Evolutionary conservation across 129 eudicot species (phyloP), one percentile per base, ranked within the genome.

Genomic region (Flaveria linearis): DNA sequence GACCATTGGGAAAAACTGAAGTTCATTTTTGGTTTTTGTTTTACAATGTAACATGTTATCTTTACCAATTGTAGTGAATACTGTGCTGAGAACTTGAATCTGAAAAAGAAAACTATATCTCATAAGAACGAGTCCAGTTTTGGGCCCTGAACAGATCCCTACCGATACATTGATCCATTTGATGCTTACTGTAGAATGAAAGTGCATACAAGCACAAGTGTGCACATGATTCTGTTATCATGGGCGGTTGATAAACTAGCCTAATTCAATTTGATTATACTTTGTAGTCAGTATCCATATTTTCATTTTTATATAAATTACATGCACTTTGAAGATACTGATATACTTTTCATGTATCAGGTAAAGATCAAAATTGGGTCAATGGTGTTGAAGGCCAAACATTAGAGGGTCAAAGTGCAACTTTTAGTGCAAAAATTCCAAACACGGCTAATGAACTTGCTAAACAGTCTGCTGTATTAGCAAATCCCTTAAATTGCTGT

Each of bases 401-500:
- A 15, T 58, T 86, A 68, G 82, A 72, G 69, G 97, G 97, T 50
- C 66, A 84, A 80, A 78, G 85, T 71, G 97, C 97, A 13, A 82
- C 80, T 20, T 91, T 91, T 81, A 90, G 97, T 45, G 77, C 80
- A 18, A 10, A 68, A 25, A 68, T 91, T 55, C 85, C 97, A 17
- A 41, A 80, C 47, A 45, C 82, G 3, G 84, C 83, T 14, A 64
- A 86, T 73, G 75, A 71, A n/a, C 82, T 30, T 77, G 76, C 73
- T 50, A 86, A 82, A 68, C 81, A 75, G 51, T 75, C 83, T 30
- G 92, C 73, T 51, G 62, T 43, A 0, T 50, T 81, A 52, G 22
- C 97, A 39, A 65, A 83, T 45, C 97, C 97, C 55, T 61, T 83
- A 75, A 84, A 85, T 72, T 75, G 91, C 82, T 91, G 94, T 82